These are phyloP conservation scores for Starmerella vitae DNA, from an alignment of 805 yeast species.

Conservation along the genomic window DNA sequence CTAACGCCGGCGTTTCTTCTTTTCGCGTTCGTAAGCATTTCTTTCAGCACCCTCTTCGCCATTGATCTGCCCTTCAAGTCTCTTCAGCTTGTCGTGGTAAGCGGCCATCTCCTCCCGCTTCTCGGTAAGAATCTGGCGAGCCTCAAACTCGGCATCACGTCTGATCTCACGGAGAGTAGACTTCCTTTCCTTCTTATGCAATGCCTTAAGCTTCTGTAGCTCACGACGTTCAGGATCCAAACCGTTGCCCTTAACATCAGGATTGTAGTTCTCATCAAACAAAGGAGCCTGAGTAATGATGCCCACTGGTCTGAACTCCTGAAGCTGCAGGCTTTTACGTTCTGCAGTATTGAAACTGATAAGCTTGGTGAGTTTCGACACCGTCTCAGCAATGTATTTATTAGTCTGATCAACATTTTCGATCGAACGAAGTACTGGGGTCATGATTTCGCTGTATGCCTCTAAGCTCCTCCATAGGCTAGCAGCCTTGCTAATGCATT, in stretches of 20 bases:
- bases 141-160: slow-evolving; percentile 73
- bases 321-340: slow-evolving; percentile 63
- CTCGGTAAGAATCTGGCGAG: slow-evolving; percentile 68
- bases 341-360: slow-evolving; percentile 36
- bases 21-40: slow-evolving; percentile 82
- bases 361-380: slow-evolving; percentile 21
- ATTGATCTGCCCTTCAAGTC: slow-evolving; percentile 69
- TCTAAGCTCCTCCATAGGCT: slow-evolving; percentile 24
- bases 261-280: slow-evolving; percentile 91
- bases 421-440: slow-evolving; percentile 16
- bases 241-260: slow-evolving; percentile 86
- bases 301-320: slow-evolving; percentile 70
- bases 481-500: slow-evolving; percentile 15
- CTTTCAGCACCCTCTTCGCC: slow-evolving; percentile 93
- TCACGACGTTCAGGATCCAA: slow-evolving; percentile 71
- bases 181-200: slow-evolving; percentile 84
- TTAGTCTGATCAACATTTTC: slow-evolving; percentile 22
- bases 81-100: slow-evolving; percentile 83
- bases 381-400: slow-evolving; percentile 27
- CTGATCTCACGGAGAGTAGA: slow-evolving; percentile 79
- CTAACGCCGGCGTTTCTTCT: slow-evolving; percentile 37
- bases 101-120: slow-evolving; percentile 62
- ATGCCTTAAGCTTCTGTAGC: slow-evolving; percentile 64
- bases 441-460: slow-evolving; percentile 23
- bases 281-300: slow-evolving; percentile 78